Base-by-base conservation (phyloP, 2,329 filamentous ascomycete species). In the Sarocladium oryzae region DNA sequence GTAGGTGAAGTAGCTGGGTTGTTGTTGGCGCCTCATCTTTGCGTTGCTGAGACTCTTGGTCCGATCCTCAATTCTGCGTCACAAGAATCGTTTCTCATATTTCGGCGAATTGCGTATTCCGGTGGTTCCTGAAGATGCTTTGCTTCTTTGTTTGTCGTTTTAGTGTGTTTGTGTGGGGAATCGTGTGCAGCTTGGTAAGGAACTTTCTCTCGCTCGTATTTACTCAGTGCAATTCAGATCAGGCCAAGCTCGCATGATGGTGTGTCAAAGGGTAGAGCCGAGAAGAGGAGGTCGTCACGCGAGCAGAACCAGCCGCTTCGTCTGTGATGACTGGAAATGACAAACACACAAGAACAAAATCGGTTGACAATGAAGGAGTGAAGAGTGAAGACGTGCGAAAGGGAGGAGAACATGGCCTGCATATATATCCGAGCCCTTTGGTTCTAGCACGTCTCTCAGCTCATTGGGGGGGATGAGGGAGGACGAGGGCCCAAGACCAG, bases 1-100 rank as follows among this genome's bases (percentile, higher is more conserved):
- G 66, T 86, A 86, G 56, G 81, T 83, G 60, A 83, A 82, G 65
- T 79, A 81, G 56, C 73, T 72, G 53, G 75, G 71, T 52, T 76
- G 40, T 26, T 43, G 26, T 18, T 43, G 28, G 24, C 37, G 37
- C 40, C 33, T 16, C 38, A 41, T 54, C 36, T 51, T 41, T 26
- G 30, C 20, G 37, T 16, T 52, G 49, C 36, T 58, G 36, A 37
- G 30, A 50, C 35, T 16, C 38, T 28, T 38, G 24, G 23, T 49
- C 33, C 45, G 32, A 37, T 52, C 41, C 41, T 52, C 51, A 21
- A 23, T 38, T 41, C 43, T 37, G 51, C 11, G 10, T 3, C 21
- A n/a, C 18, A 43, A 38, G 20, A 45, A 35, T 37, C 51, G 30
- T 53, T 36, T 50, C 46, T 50, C 51, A 52, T 52, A 49, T 52